phyloP scores from a whole-genome alignment of 805 yeast genomes.

The Metschnikowia gelsemii region DNA sequence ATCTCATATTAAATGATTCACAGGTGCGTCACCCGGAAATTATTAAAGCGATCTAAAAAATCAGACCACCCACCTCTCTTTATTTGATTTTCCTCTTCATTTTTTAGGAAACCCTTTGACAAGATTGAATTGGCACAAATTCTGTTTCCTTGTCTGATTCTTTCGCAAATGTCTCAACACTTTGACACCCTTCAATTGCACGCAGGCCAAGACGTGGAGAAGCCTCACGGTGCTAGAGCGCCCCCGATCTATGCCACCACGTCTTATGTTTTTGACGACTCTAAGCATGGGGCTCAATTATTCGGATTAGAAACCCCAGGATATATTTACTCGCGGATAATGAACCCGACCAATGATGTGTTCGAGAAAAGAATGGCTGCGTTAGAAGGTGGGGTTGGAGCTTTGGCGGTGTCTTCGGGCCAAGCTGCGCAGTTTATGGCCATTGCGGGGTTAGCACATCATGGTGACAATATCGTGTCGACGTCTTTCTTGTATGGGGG shows the following conservation, averaged over 20 bases:
- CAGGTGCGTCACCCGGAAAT: slow-evolving; percentile 1
- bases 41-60: too few relatives aligned
- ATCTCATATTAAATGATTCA: neutral
- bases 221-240: slow-evolving; percentile 73
- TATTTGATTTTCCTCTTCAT: neutral
- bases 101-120: neutral
- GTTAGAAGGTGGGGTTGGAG: slow-evolving; percentile 89
- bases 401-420: slow-evolving; percentile 89
- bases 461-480: slow-evolving; percentile 88
- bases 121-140: too few relatives aligned
- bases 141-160: neutral
- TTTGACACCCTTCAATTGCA: slow-evolving; percentile 92
- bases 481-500: slow-evolving; percentile 92
- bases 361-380: slow-evolving; percentile 92
- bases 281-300: slow-evolving; percentile 88
- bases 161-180: slow-evolving; percentile 45
- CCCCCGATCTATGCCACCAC: slow-evolving; percentile 92
- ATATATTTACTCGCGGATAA: slow-evolving; percentile 82
- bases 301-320: slow-evolving; percentile 85
- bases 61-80: neutral
- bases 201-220: slow-evolving; percentile 83
- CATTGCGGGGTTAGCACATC: slow-evolving; percentile 75
- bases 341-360: slow-evolving; percentile 90
- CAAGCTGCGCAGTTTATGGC: slow-evolving; percentile 94
- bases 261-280: slow-evolving; percentile 82